Conservation (phyloP, 2,329 filamentous ascomycete genomes). For the Harringtonia aguacate region DNA sequence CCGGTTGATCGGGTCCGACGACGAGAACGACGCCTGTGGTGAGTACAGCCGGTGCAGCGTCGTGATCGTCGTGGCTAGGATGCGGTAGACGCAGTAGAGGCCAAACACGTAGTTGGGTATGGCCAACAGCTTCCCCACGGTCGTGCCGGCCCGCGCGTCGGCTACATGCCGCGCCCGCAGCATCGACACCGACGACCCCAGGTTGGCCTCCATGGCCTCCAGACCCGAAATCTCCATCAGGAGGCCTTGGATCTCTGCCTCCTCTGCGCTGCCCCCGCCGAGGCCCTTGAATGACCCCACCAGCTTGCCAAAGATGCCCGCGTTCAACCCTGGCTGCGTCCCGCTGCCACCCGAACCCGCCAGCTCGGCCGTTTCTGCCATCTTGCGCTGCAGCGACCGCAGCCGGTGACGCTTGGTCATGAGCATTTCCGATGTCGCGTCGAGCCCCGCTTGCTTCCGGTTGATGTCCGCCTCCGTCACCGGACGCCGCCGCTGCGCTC, state of each 20-base stretch:
- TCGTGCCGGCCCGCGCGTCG: conserved; percentile 57
- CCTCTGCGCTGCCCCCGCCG: conserved; percentile 43
- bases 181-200: conserved; percentile 53
- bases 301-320: conserved; percentile 61
- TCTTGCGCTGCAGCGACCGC: conserved; percentile 57
- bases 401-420: conserved; percentile 62
- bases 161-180: conserved; percentile 53
- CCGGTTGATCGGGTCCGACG: conserved; percentile 74
- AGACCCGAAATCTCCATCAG: conserved; percentile 70
- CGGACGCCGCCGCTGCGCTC: conserved; percentile 33
- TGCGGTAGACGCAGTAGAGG: conserved; percentile 75
- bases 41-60: conserved; percentile 50
- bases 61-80: conserved; percentile 59
- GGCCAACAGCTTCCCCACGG: conserved; percentile 52
- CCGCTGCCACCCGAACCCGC: conserved; percentile 1
- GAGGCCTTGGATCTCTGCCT: conserved; percentile 51
- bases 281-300: conserved; percentile 48
- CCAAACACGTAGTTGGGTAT: conserved; percentile 59
- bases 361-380: conserved; percentile 13
- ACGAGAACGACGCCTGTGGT: conserved; percentile 44
- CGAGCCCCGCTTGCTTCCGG: conserved; percentile 68
- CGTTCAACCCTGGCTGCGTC: conserved; percentile 37
- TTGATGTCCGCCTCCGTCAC: conserved; percentile 65
- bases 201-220: conserved; percentile 65
- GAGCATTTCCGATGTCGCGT: conserved; percentile 72